phyloP scores from a whole-genome alignment of 768 basidiomycete species.

The Termitomyces sp. region DNA sequence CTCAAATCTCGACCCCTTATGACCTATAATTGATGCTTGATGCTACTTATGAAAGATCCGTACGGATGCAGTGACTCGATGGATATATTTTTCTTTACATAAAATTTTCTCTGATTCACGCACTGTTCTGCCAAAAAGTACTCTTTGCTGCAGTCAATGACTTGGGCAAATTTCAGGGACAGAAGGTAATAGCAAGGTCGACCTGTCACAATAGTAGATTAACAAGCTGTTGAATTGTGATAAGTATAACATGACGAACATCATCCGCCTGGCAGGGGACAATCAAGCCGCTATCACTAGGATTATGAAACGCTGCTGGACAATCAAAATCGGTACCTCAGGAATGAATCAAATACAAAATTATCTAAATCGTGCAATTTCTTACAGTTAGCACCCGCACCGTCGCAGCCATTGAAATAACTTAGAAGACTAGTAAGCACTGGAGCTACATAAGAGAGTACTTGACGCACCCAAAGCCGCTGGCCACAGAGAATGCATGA shows the following conservation, averaged over 20 bases:
- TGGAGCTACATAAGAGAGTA: neutral
- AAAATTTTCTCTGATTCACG: no score
- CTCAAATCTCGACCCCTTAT: no score
- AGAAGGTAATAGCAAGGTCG: conserved; percentile 16
- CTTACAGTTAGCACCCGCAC: conserved; percentile 36
- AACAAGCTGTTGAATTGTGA: neutral
- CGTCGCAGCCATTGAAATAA: conserved; percentile 38
- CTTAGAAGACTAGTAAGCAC: conserved; percentile 15
- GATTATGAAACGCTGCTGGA: conserved; percentile 28
- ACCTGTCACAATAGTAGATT: conserved; percentile 3
- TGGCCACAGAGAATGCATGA: conserved; percentile 32
- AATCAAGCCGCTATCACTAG: conserved; percentile 35
- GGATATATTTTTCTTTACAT: no score
- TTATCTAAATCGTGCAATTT: conserved; percentile 4
- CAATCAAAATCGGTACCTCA: conserved; percentile 30
- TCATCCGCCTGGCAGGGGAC: conserved; percentile 17
- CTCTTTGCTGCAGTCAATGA: neutral
- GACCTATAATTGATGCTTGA: no score
- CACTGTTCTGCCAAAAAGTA: neutral
- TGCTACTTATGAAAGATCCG: no score
- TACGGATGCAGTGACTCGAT: no score
- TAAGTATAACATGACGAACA: neutral
- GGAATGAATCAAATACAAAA: neutral
- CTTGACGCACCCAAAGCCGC: conserved; percentile 31
- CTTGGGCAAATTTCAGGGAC: neutral